Base-by-base conservation (phyloP, 1,284 basidiomycete species). In the Bondarzewia mesenterica region DNA sequence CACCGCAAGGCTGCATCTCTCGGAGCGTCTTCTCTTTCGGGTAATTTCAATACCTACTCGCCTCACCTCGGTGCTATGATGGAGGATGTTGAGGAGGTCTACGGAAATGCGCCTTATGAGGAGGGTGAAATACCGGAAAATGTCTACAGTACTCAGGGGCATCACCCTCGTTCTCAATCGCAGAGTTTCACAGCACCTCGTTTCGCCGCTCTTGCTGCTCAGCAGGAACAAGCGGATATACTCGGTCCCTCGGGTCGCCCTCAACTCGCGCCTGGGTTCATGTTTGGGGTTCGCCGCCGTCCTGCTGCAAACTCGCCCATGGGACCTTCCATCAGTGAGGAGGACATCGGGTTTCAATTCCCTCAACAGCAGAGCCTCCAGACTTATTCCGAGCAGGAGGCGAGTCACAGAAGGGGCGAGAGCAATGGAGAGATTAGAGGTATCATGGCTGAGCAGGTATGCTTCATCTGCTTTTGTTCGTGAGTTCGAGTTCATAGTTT, bases 371-470 rank as follows among this genome's bases (percentile, higher is more conserved):
- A 79, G 60, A 40, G 62, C 52, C 70, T 73, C 52, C 59, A 58
- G 48, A 65, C 58, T 46, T 72, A 66, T 53, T 48, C 65, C 29
- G 51, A 61, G 36, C 64, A 65, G 23, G 76, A 80, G 26, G 62
- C 65, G 16, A 52, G 61, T 41, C 77, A 77, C 54, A 71, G 82
- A 54, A 80, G 82, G 58, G 64, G 67, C 15, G 82, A 85, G 42
- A 82, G 77, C 14, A 68, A 68, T 48, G 82, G 81, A 48, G 90
- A 93, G 61, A 81, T 93, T 44, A 78, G 77, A 45, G 86, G 86
- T 18, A 86, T 91, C 48, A 89, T 93, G 86, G 89, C 89, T 18
- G 89, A 93, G 64, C 91, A 94, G 77, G 90, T 90, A 59, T 52
- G 63, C 54, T 37, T 42, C 18, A 32, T 32, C 29, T n/a, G 5